Conservation (phyloP, 1,139 yeast genomes). For the Torulaspora globosa region DNA sequence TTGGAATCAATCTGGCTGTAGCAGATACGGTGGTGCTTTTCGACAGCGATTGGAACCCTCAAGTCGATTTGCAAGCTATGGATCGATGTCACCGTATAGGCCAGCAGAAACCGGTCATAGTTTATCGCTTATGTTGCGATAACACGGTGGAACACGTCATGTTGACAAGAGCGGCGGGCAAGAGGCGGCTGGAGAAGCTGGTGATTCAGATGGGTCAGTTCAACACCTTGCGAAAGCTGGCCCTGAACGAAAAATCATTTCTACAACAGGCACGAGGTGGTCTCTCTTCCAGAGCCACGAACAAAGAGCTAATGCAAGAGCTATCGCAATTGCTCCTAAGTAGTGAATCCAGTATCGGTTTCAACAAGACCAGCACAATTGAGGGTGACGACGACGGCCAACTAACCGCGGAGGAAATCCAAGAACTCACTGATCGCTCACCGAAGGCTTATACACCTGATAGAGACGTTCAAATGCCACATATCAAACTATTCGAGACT, state of each 20-base stretch:
- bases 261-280: constrained; percentile 21
- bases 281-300: constrained; percentile 19
- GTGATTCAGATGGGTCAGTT: constrained; percentile 84
- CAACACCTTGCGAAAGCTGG: constrained; percentile 47
- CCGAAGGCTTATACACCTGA: constrained; percentile 42
- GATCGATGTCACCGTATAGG: constrained; percentile 95
- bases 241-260: constrained; percentile 35
- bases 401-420: constrained; percentile 44
- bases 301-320: constrained; percentile 32
- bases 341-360: constrained; percentile 35
- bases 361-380: constrained; percentile 16
- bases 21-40: constrained; percentile 89
- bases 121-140: constrained; percentile 69
- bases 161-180: constrained; percentile 70
- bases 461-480: constrained; percentile 28
- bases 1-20: constrained; percentile 78
- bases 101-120: constrained; percentile 74
- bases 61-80: constrained; percentile 92
- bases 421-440: constrained; percentile 54
- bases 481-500: constrained; percentile 34
- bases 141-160: constrained; percentile 82
- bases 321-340: constrained; percentile 30
- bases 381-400: constrained; percentile 24
- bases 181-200: constrained; percentile 72
- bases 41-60: constrained; percentile 98